A percentile compares a stretch with the other conserved stretches of the same genome.
phyloP scores from a whole-genome alignment of 2,329 filamentous ascomycete species.

The Diplodia mutila region DNA sequence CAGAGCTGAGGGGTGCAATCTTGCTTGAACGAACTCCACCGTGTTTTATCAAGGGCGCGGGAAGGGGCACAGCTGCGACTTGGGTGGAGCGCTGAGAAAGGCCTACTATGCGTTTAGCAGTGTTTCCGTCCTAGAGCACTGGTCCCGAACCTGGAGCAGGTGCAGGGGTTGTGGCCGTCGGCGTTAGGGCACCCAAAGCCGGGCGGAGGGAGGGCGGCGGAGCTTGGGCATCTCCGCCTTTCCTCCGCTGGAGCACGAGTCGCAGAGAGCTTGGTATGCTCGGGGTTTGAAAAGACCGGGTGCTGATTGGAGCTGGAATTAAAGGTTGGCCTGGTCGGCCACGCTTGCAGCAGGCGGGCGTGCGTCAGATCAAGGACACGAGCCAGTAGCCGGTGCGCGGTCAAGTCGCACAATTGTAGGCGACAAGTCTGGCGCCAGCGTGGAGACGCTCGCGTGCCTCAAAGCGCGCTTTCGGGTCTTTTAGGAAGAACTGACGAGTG shows the following conservation, averaged over 20 bases:
- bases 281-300: conserved; percentile 12
- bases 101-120: neutral
- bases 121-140: neutral
- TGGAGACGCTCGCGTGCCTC: conserved; percentile 19
- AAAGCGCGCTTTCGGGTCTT: conserved; percentile 12
- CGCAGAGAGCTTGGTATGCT: conserved; percentile 11
- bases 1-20: neutral
- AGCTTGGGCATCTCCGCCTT: conserved; percentile 19
- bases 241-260: conserved; percentile 21
- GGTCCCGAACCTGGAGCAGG: conserved; percentile 8
- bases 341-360: conserved; percentile 7
- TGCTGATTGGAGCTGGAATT: conserved; percentile 24
- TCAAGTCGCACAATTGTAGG: neutral
- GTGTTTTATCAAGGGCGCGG: neutral
- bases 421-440: neutral
- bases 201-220: conserved; percentile 8
- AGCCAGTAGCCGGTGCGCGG: conserved; percentile 1
- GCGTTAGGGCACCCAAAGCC: conserved; percentile 8
- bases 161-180: neutral
- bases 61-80: conserved; percentile 18
- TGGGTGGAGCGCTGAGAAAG: neutral
- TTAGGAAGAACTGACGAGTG: conserved; percentile 13
- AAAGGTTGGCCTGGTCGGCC: conserved; percentile 7
- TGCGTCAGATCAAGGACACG: conserved; percentile 16
- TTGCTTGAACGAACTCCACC: conserved; percentile 2